Evolutionary conservation across 129 eudicot species (phyloP), one percentile per base, ranked within the genome.

Genomic region (Kitagawia praeruptora): DNA sequence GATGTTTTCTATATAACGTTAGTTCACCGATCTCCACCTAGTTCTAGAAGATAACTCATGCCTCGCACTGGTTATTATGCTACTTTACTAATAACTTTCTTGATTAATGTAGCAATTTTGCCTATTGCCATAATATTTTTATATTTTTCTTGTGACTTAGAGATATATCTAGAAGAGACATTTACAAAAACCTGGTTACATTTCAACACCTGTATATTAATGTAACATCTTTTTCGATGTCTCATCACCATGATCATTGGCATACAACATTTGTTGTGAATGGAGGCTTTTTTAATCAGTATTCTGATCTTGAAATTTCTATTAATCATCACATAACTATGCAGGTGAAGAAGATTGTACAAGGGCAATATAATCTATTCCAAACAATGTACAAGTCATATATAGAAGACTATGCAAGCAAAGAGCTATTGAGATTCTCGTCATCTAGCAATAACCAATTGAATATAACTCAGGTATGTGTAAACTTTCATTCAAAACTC

Each of bases 331-430:
- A 37, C 77, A 8, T 83, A 78, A 44, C 23, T 83, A 46, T 25
- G 58, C 85, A 94, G 98, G 97, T 95, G 70, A 92, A 79, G 78
- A 95, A 92, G 86, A 95, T 95, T 77, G 98, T 89, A 38, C 91
- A 87, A 21, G 92, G 94, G 31, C 98, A 95, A 78, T 95, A 86
- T 80, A 78, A 87, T 41, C 83, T 89, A 81, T 92, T 95, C 83
- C 85, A 85, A 78, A 74, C 78, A 85, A 92, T 90, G 92, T 95
- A 95, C 71, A 87, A 84, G 66, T 93, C 98, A 31, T 46, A 86
- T 48, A 63, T 95, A 64, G 89, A 92, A 77, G 98, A 95, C 67
- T 89, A 83, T 81, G 89, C 90, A 67, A 80, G 84, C 74, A 85
- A 86, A 61, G 90, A 84, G 38, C 64, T 90, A 78, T 81, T 91